phyloP scores from a whole-genome alignment of 805 yeast genomes.

The Candida suzukii region DNA sequence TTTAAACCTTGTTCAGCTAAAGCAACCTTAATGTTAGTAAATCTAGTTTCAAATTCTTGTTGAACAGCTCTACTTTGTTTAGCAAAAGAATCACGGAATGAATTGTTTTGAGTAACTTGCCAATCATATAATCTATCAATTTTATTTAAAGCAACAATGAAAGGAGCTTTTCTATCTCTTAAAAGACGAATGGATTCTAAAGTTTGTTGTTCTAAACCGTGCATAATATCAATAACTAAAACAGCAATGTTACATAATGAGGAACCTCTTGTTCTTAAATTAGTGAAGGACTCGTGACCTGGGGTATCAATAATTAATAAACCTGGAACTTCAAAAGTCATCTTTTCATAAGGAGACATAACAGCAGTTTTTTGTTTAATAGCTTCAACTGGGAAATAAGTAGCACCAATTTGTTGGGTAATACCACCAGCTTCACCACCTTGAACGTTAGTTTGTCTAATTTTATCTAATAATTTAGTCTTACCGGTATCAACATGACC shows the following conservation, averaged over 20 bases:
- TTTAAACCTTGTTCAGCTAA: constrained; percentile 97
- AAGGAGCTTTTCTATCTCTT: constrained; percentile 97
- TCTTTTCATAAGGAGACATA: constrained; percentile 81
- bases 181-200: constrained; percentile 86
- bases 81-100: constrained; percentile 90
- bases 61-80: constrained; percentile 80
- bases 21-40: constrained; percentile 77
- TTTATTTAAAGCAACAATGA: constrained; percentile 93
- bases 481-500: constrained; percentile 99
- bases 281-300: constrained; percentile 99
- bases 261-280: constrained; percentile 97
- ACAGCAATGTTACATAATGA: constrained; percentile 98
- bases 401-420: constrained; percentile 99
- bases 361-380: constrained; percentile 86
- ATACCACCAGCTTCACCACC: constrained; percentile 99
- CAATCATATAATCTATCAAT: constrained; percentile 96
- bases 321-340: constrained; percentile 93
- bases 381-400: constrained; percentile 96
- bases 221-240: constrained; percentile 97
- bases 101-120: constrained; percentile 84
- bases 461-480: constrained; percentile 91
- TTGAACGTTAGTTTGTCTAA: constrained; percentile 98
- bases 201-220: constrained; percentile 97
- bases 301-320: constrained; percentile 95
- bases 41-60: constrained; percentile 86